Conservation (phyloP, 2,329 filamentous ascomycete genomes). For the Aspergillus eucalypticola region DNA sequence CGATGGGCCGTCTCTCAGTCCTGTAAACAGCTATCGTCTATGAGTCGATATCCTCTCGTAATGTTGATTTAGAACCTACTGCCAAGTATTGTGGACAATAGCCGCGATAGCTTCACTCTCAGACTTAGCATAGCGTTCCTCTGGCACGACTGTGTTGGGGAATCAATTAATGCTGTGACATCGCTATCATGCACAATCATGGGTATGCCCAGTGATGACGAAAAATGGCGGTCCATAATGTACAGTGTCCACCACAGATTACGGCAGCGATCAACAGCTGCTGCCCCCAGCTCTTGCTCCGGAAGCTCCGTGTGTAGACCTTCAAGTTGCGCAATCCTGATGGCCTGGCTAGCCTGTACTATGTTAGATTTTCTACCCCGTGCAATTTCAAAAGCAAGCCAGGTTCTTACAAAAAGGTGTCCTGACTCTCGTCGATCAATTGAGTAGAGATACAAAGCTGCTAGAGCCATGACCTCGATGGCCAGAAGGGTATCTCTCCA, state of each 20-base stretch:
- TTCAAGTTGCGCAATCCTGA: slow-evolving; percentile 46
- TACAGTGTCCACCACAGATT: slow-evolving; percentile 47
- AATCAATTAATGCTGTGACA: slow-evolving; percentile 37
- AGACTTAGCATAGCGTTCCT: slow-evolving; percentile 35
- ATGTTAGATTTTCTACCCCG: not conserved
- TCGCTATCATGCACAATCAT: slow-evolving; percentile 42
- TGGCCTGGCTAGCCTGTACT: slow-evolving; percentile 40
- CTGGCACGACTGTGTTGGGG: slow-evolving; percentile 26
- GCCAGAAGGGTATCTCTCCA: slow-evolving; percentile 43
- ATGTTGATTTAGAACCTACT: slow-evolving; percentile 26
- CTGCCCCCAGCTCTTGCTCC: slow-evolving; percentile 35
- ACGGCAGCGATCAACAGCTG: slow-evolving; percentile 35
- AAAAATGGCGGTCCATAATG: slow-evolving; percentile 45
- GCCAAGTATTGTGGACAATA: slow-evolving; percentile 39
- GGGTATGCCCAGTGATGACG: slow-evolving; percentile 41
- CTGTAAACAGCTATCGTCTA: slow-evolving; percentile 37
- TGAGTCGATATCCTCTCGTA: not conserved
- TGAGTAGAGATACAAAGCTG: slow-evolving; percentile 41
- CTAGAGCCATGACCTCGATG: slow-evolving; percentile 42
- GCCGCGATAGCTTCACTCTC: slow-evolving; percentile 39
- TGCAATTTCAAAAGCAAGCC: too few relatives aligned
- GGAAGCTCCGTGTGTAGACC: slow-evolving; percentile 45
- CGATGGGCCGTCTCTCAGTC: slow-evolving; percentile 35
- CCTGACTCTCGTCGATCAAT: slow-evolving; percentile 42
- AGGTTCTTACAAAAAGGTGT: slow-evolving; percentile 30